These are phyloP conservation scores for Gentiana dahurica DNA, from an alignment of 257 asterid species.

Conservation along the genomic window DNA sequence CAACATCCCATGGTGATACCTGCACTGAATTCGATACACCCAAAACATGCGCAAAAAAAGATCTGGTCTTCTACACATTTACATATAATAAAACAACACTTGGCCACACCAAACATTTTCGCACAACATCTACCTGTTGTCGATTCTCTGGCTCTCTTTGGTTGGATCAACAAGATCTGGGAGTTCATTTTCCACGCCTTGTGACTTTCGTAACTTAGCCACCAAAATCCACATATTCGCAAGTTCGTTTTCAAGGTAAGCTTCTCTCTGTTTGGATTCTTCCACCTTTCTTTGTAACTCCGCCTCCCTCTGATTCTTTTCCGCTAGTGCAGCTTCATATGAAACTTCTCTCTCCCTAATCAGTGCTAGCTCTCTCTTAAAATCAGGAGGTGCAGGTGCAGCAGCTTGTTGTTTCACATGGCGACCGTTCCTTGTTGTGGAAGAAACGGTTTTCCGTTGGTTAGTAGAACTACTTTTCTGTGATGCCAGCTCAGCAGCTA, in stretches of 20 bases:
- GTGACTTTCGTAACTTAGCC: conserved; percentile 72
- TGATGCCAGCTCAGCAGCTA: conserved; percentile 59
- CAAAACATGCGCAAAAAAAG: no score
- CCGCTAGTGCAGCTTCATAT: conserved; percentile 65
- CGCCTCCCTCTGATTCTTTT: conserved; percentile 59
- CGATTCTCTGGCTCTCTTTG: conserved; percentile 21
- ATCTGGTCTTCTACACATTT: no score
- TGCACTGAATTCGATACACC: no score
- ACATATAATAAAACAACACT: no score
- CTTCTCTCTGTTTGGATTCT: conserved; percentile 90
- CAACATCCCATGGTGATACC: no score
- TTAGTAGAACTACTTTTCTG: conserved; percentile 55
- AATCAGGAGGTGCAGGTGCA: conserved; percentile 31
- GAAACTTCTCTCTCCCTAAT: conserved; percentile 77
- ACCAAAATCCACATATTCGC: conserved; percentile 97
- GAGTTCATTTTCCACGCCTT: conserved; percentile 39
- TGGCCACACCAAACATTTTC: no score
- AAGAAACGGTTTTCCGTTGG: conserved; percentile 48
- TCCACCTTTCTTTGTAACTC: conserved; percentile 79
- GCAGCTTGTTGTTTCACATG: conserved; percentile 26
- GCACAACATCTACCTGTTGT: conserved; percentile 18
- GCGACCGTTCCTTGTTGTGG: conserved; percentile 47
- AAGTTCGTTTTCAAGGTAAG: conserved; percentile 89
- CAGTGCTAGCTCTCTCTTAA: conserved; percentile 65
- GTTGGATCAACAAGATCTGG: conserved; percentile 19